Evolutionary conservation across 78 protist genomes (phyloP).

Genomic region (Pelomyxa schiedti): DNA sequence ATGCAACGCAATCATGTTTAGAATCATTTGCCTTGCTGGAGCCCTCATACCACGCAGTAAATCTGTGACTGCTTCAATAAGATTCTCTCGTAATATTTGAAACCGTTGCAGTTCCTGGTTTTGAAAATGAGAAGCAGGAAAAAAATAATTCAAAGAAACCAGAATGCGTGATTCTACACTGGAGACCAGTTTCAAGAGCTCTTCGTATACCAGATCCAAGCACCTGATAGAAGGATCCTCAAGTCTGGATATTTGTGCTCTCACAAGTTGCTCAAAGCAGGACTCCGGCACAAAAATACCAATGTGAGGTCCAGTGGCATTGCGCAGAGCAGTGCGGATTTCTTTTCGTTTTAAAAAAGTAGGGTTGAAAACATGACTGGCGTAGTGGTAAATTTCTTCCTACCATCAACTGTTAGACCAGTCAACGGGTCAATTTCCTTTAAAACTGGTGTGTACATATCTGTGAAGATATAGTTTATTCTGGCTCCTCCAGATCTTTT

Average conservation of each 20-base stretch:
- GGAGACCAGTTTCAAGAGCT: not conserved
- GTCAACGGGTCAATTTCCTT: slow-evolving; percentile 44
- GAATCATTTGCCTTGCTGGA: slow-evolving; percentile 56
- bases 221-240: slow-evolving; percentile 42
- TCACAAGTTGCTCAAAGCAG: slow-evolving; percentile 76
- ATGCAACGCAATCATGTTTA: slow-evolving; percentile 59
- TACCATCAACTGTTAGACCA: slow-evolving; percentile 10
- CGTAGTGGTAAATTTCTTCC: too few relatives aligned
- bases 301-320: slow-evolving; percentile 71
- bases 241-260: slow-evolving; percentile 47
- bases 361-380: too few relatives aligned
- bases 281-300: slow-evolving; percentile 83
- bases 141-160: slow-evolving; percentile 33
- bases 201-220: not conserved
- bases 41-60: slow-evolving; percentile 12
- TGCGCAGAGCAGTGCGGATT: slow-evolving; percentile 71
- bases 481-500: slow-evolving; percentile 99
- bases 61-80: slow-evolving; percentile 35
- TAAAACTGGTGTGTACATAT: slow-evolving; percentile 39
- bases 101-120: slow-evolving; percentile 37
- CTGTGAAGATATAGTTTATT: slow-evolving; percentile 73
- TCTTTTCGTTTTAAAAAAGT: slow-evolving; percentile 42
- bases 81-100: slow-evolving; percentile 20
- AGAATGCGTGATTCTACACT: slow-evolving; percentile 23
- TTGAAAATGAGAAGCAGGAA: too few relatives aligned